Evolutionary conservation across 2,329 filamentous ascomycete species (phyloP), one percentile per base, ranked within the genome.

Genomic region (Aspergillus fischeri): DNA sequence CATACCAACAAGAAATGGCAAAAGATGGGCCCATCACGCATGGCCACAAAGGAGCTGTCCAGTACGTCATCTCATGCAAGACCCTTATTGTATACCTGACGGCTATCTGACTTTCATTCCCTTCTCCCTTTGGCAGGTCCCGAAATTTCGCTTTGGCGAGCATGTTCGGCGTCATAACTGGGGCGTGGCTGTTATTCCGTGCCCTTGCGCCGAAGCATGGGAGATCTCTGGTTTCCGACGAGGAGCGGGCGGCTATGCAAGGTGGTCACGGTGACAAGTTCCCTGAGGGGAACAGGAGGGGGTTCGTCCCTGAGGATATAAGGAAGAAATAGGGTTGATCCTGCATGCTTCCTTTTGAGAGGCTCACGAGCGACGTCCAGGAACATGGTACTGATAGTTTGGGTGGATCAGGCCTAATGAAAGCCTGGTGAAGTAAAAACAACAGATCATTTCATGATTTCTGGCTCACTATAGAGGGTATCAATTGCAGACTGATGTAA

Each of bases 131-230:
- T 35, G 29, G 8, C 21, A 68, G 65, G 48, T 60, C 57, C 25
- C 63, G 62, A 24, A 65, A 59, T 11, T 56, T 64, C 44, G 66
- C 65, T 11, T 3, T 69, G 8, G 27, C 64, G 49, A 66, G 64
- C 48, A 61, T 63, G 28, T 54, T 56, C 42, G 63, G 64, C 1
- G 62, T 69, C 11, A 49, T 68, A 3, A 56, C 60, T 3, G 63
- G 63, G 32, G 55, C 59, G 10, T 59, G 54, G 45, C n/a, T 65
- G 17, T 38, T 67, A 42, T 68, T 66, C 44, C 57, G 63, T 20
- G 41, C 59, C 3, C 55, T 65, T 51, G 59, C 61, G 45, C 58
- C 60, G 6, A 58, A 61, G 44, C 49, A 49, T 47, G 52, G 63
- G 3, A 53, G 42, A 7, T 38, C 53, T 3, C 11, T 64, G 35